Percentiles rank a stretch among this genome's conserved stretches.
These are phyloP conservation scores for Solanum ossicruentum DNA, from an alignment of 257 asterid genomes.

Conservation along the genomic window DNA sequence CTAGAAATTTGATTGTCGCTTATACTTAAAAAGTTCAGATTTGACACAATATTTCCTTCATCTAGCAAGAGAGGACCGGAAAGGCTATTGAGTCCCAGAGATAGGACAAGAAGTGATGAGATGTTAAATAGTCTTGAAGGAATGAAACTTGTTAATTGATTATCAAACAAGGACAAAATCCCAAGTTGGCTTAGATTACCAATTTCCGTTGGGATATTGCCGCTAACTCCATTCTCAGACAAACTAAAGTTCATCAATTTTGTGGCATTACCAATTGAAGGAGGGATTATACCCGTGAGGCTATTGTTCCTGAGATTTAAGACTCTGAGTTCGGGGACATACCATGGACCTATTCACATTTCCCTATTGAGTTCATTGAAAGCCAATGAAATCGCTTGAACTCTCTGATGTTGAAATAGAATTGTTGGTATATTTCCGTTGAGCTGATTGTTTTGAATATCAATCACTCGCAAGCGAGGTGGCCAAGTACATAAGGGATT, in stretches of 20 bases:
- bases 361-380: not conserved
- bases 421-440: not conserved
- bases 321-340: not conserved
- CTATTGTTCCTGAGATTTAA: not conserved
- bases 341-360: not conserved
- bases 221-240: not conserved
- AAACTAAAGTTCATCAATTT: not conserved
- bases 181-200: not conserved
- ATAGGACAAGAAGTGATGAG: rapidly evolving
- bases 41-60: not conserved
- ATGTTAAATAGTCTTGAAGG: not conserved
- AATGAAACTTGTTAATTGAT: not conserved
- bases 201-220: not conserved
- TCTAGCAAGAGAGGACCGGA: not conserved
- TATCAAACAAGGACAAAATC: not conserved
- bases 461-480: not conserved
- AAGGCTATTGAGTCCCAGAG: not conserved
- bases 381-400: not conserved
- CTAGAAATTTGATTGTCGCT: not conserved
- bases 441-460: not conserved
- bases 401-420: not conserved
- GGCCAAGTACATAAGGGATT: not conserved
- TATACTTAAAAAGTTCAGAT: not conserved
- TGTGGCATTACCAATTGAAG: not conserved
- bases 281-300: not conserved